Base-by-base conservation (phyloP, 2,329 filamentous ascomycete species). In the Colletotrichum sp. region DNA sequence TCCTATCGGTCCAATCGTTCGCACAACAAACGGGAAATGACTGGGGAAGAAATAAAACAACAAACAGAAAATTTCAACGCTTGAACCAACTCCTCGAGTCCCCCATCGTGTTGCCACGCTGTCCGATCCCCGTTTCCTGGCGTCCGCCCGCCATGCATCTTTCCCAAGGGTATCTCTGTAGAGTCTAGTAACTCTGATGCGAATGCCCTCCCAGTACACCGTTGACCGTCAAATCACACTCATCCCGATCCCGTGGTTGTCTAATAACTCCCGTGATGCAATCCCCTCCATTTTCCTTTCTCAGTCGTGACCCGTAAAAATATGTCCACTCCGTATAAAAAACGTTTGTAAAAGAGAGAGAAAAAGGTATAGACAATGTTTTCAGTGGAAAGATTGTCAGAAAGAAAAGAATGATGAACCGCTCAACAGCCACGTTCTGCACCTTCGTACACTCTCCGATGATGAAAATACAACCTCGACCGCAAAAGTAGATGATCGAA, bases 121-220 rank as follows among this genome's bases (percentile, higher is more conserved):
- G 16, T 28, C 57, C 60, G 7, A 30, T 15, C 36, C 24, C 66
- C 36, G 16, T 62, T 60, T 44, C 68, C 30, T 24, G 32, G 24
- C 34, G 21, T 30, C 30, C 57, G 21, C 36, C 36, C 16, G 21
- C 36, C 26, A 49, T 64, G 26, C 70, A 66, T 44, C 24, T 21
- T 66, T 52, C 16, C 57, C 32, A 24, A n/a, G 44, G 34, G 65
- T 75, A 70, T 75, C 64, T 76, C 64, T 57, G 59, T 59, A 70
- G 73, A 80, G 80, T 80, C 77, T 80, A 72, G 60, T 36, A 81
- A 80, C 80, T 78, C 76, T 66, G 57, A 77, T 75, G 78, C 76
- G 76, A 71, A 71, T 70, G 62, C 63, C 69, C 44, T 21, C n/a
- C 15, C 7, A 10, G 21, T 26, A 5, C 69, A 36, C 44, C 28